phyloP scores from a whole-genome alignment of 2,329 filamentous ascomycete species.

The Karstenula rhodostoma region DNA sequence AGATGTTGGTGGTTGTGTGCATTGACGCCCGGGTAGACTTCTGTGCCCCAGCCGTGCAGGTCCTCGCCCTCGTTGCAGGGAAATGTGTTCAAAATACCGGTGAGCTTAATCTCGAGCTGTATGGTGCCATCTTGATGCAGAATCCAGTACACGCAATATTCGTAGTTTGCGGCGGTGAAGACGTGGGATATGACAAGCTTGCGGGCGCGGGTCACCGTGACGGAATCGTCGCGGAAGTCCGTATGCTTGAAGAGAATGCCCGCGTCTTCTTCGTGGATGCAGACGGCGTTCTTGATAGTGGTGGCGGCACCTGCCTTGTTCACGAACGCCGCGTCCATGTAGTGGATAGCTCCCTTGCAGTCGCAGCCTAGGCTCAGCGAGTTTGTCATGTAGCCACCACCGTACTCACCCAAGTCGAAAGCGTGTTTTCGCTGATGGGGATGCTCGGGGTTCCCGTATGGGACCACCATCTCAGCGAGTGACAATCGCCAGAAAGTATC shows the following conservation, averaged over 20 bases:
- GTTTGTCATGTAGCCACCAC: slow-evolving; percentile 85
- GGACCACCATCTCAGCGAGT: slow-evolving; percentile 92
- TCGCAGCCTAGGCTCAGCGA: slow-evolving; percentile 79
- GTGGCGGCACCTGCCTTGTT: slow-evolving; percentile 77
- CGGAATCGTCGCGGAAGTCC: slow-evolving; percentile 89
- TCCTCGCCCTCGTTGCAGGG: slow-evolving; percentile 81
- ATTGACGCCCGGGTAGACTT: slow-evolving; percentile 90
- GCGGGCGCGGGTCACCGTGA: slow-evolving; percentile 83
- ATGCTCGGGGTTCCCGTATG: slow-evolving; percentile 82
- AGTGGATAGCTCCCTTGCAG: slow-evolving; percentile 91
- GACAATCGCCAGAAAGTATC: slow-evolving; percentile 90
- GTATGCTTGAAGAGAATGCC: slow-evolving; percentile 95
- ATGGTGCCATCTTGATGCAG: slow-evolving; percentile 93
- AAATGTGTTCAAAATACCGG: slow-evolving; percentile 93
- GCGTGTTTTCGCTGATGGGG: slow-evolving; percentile 84
- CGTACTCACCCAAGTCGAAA: slow-evolving; percentile 82
- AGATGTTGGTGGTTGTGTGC: slow-evolving; percentile 97
- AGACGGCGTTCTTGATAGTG: slow-evolving; percentile 92
- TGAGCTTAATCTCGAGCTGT: slow-evolving; percentile 88
- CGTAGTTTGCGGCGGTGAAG: slow-evolving; percentile 96
- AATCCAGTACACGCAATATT: slow-evolving; percentile 88
- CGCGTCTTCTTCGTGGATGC: slow-evolving; percentile 92
- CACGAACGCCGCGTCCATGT: slow-evolving; percentile 87
- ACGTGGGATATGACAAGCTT: slow-evolving; percentile 90
- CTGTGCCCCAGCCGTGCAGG: slow-evolving; percentile 85